A percentile compares a stretch with the other conserved stretches of the same genome.
Evolutionary conservation across 495 filamentous ascomycete genomes (phyloP).

Genomic region (Chaetomium cochliodes): DNA sequence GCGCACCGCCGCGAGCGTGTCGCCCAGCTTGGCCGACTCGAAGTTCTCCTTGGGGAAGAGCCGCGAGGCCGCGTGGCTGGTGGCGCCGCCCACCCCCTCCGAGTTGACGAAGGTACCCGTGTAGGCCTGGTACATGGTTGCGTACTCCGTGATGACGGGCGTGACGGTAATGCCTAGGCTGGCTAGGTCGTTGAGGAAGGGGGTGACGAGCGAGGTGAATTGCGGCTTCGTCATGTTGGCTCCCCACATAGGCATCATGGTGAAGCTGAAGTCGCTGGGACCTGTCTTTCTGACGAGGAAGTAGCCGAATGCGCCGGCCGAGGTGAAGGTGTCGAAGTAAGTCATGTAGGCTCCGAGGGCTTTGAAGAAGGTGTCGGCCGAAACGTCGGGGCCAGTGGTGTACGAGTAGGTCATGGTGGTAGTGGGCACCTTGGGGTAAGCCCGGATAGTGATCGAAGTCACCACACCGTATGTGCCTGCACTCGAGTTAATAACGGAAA

Average conservation of each 20-base stretch:
- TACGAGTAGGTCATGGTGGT: conserved; percentile 39
- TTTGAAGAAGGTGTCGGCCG: conserved; percentile 51
- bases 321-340: conserved; percentile 49
- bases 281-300: conserved; percentile 37
- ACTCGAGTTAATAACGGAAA: not conserved
- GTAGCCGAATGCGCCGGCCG: conserved; percentile 57
- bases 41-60: conserved; percentile 55
- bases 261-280: conserved; percentile 40
- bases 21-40: conserved; percentile 38
- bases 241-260: conserved; percentile 51
- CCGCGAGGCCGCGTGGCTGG: conserved; percentile 46
- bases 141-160: conserved; percentile 51
- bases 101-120: conserved; percentile 44
- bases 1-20: conserved; percentile 47
- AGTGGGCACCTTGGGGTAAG: conserved; percentile 42
- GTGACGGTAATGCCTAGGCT: conserved; percentile 39
- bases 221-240: conserved; percentile 50
- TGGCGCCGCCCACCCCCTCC: conserved; percentile 44
- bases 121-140: conserved; percentile 51
- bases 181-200: conserved; percentile 45
- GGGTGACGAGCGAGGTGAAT: conserved; percentile 45
- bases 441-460: conserved; percentile 49
- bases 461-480: conserved; percentile 59
- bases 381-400: conserved; percentile 32
- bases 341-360: conserved; percentile 48